Evolutionary conservation across 345 rosid genomes (phyloP).

Genomic region (Camelina sativa): DNA sequence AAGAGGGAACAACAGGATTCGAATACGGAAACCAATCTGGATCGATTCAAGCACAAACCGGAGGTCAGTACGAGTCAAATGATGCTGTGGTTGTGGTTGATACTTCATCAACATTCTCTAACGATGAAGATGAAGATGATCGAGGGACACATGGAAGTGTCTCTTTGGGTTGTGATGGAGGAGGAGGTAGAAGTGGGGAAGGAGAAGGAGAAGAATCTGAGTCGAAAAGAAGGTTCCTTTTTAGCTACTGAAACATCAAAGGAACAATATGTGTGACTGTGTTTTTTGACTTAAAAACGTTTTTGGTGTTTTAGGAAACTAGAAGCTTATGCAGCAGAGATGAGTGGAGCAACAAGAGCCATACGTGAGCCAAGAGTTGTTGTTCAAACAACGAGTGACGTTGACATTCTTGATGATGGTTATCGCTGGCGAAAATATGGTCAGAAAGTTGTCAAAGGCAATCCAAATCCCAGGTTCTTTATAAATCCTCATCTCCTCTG

Average conservation of each 20-base stretch:
- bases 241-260: neutral
- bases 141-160: constrained; percentile 70
- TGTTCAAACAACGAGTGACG: constrained; percentile 98
- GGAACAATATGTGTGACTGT: neutral
- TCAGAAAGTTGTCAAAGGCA: constrained; percentile 99
- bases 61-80: constrained; percentile 60
- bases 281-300: constrained; percentile 23
- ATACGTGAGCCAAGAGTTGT: constrained; percentile 98
- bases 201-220: constrained; percentile 85
- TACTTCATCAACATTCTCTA: constrained; percentile 70
- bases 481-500: neutral
- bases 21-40: constrained; percentile 59
- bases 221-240: constrained; percentile 77
- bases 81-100: constrained; percentile 61
- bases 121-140: constrained; percentile 85
- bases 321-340: constrained; percentile 73
- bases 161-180: constrained; percentile 64
- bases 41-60: constrained; percentile 52
- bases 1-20: constrained; percentile 64
- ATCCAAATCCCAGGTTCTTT: constrained; percentile 90
- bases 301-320: constrained; percentile 60
- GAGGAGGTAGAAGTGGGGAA: constrained; percentile 45
- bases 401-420: constrained; percentile 96
- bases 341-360: constrained; percentile 93
- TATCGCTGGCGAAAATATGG: constrained; percentile 99